A percentile compares a stretch with the other conserved stretches of the same genome.
These are phyloP conservation scores for Tarenaya hassleriana DNA, from an alignment of 345 rosid species.

Conservation along the genomic window DNA sequence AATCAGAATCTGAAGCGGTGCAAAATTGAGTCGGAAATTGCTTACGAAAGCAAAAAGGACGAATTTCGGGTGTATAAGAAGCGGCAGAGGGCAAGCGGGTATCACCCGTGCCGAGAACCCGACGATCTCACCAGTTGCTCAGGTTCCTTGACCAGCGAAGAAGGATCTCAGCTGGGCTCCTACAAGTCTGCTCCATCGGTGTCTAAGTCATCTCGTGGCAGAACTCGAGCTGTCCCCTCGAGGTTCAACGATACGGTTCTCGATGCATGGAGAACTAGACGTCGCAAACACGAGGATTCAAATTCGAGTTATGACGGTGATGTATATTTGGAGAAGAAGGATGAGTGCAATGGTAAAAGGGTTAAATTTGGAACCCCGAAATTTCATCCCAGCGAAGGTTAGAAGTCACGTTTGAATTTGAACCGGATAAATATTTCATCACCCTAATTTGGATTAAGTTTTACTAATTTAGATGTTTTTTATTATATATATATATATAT, in stretches of 20 bases:
- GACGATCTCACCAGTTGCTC: conserved; percentile 41
- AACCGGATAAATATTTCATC: too few relatives aligned
- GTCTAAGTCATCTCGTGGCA: conserved; percentile 44
- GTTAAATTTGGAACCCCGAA: conserved; percentile 28
- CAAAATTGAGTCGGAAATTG: conserved; percentile 40
- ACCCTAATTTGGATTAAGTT: too few relatives aligned
- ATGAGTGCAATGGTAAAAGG: conserved; percentile 16
- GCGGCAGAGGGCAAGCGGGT: conserved; percentile 40
- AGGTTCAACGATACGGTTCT: conserved; percentile 47
- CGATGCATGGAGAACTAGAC: conserved; percentile 23
- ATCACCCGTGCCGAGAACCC: conserved; percentile 31
- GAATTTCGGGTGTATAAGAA: conserved; percentile 42
- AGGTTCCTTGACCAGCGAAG: conserved; percentile 42
- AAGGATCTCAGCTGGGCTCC: conserved; percentile 25
- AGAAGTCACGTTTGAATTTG: too few relatives aligned
- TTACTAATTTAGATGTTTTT: too few relatives aligned
- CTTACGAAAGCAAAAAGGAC: conserved; percentile 33
- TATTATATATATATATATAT: too few relatives aligned
- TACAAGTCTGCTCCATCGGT: conserved; percentile 26
- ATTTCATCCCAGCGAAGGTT: conserved; percentile 25
- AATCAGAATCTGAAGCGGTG: conserved; percentile 52
- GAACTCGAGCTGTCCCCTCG: conserved; percentile 47
- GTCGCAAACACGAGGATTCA: conserved; percentile 23
- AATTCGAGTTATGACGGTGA: conserved; percentile 40
- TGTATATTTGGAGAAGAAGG: conserved; percentile 17